Percentiles rank a stretch among this genome's conserved stretches.
Conservation (phyloP, 495 filamentous ascomycete species). For the Cudoniella acicularis region DNA sequence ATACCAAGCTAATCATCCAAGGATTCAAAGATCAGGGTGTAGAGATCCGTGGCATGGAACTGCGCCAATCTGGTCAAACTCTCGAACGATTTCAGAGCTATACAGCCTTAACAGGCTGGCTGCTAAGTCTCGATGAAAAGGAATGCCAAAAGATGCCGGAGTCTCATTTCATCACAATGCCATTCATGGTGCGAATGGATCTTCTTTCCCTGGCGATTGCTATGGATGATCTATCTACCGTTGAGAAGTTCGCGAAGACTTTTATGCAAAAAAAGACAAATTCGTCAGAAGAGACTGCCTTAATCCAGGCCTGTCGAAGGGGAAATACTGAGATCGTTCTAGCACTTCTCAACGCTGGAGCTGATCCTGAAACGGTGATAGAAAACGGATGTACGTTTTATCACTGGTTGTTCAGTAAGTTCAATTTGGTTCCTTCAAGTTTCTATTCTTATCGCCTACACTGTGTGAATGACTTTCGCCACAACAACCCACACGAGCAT, state of each 20-base stretch:
- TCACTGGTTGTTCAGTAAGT: slow-evolving; percentile 25
- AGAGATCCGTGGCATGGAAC: background rate
- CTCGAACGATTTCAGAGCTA: background rate
- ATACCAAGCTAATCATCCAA: slow-evolving; percentile 1
- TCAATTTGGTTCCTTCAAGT: no score
- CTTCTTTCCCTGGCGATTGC: slow-evolving; percentile 9
- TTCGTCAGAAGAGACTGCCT: background rate
- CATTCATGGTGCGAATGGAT: slow-evolving; percentile 4
- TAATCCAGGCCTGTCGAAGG: slow-evolving; percentile 14
- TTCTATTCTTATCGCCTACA: no score
- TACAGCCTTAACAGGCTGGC: background rate
- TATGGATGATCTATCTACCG: background rate
- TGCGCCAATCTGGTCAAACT: background rate
- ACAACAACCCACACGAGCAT: no score
- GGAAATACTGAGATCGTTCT: slow-evolving; percentile 14
- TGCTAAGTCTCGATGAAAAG: background rate
- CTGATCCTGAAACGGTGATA: background rate
- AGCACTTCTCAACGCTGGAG: background rate
- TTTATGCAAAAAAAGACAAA: slow-evolving; percentile 2
- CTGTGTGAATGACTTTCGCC: no score
- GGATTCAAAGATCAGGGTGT: background rate
- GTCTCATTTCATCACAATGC: slow-evolving; percentile 5
- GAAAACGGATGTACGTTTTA: slow-evolving; percentile 8
- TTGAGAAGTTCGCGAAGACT: background rate
- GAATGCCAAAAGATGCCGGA: background rate